Base-by-base conservation (phyloP, 2,329 filamentous ascomycete genomes). In the Setomelanomma holmii region DNA sequence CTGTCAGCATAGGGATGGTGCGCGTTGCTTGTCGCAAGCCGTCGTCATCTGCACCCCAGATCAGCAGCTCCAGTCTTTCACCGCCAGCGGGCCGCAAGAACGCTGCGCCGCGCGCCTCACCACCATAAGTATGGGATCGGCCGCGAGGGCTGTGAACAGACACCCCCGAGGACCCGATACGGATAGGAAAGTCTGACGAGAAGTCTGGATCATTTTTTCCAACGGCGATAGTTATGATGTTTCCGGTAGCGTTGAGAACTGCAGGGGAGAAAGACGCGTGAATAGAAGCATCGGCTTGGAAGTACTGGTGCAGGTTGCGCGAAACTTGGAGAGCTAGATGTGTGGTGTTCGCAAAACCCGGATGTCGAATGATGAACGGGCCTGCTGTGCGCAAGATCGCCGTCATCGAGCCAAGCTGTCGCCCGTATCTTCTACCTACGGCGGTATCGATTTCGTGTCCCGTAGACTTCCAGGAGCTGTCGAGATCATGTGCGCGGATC, bases 291-390 rank as follows among this genome's bases (percentile, higher is more conserved):
- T 85, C 83, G 16, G 82, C 83, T 43, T 73, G 77, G 66, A 83
- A 84, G 61, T 86, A 86, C 61, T 86, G 83, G 53, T 81, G 76
- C 3, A 86, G 71, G 58, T 85, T 86, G 24, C 82, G 79, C 21
- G 83, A 82, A 35, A 84, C 76, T 56, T 86, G 83, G 4, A 84
- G 61, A 1, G 82, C 82, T 36, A 80, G 60, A 17, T 68, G 59
- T 10, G 61, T 64, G 6, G 66, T 68, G 12, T 71, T 53, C n/a
- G 59, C 35, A 12, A 62, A 49, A 17, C 62, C 73, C 47, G 60
- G 49, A 42, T 67, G 69, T 46, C 69, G 63, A 34, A 85, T 80
- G 1, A 69, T 66, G 49, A 85, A 80, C 1, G 66, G 60, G 8
- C 78, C 79, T 17, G 66, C 61, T 1, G 78, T 80, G 46, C 80